Base-by-base conservation (phyloP, 2,329 filamentous ascomycete genomes). In the Ceratocystis cubensis region DNA sequence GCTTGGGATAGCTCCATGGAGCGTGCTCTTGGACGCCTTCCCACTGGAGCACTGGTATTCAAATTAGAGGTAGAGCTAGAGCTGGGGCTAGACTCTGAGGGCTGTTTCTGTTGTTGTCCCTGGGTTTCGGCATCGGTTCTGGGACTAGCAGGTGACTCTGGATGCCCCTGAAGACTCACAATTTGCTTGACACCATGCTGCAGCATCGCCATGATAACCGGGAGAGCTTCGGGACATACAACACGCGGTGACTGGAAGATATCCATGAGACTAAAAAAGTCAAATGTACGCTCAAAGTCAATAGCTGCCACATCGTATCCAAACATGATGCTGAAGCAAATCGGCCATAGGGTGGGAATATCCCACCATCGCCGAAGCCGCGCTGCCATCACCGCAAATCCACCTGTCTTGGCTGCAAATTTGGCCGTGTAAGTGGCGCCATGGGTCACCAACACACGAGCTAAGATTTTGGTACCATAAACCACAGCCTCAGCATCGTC, bases 341-440 rank as follows among this genome's bases (percentile, higher is more conserved):
- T 87, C 0, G 88, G 86, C 94, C 94, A 97, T 30, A 97, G 76
- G 0, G 85, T 84, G 1, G 91, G 84, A 17, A 91, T 82, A 72
- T 89, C 87, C 93, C 94, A 99, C 85, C 92, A 96, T 71, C 87
- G 81, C 72, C 87, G 91, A 3, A 99, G 77, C 41, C 90, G 84
- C 71, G 88, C 83, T 46, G 88, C 88, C 84, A 97, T 87, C 69
- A 96, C 88, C 44, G 82, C 81, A 73, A 96, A 96, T 1, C 95
- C 95, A 37, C 91, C 90, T 10, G 88, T 91, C 75, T 95, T 96
- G 15, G 75, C 78, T 0, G 86, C 81, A 70, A 99, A 96, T 72
- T 96, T 96, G 64, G 85, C 84, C 22, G 89, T 89, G 74, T 96
- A 97, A 45, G 81, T 81, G 4, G 86, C 78, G 3, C 93, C 93